These are phyloP conservation scores for Earliella scabrosa DNA, from an alignment of 1,284 basidiomycete species.

Conservation along the genomic window DNA sequence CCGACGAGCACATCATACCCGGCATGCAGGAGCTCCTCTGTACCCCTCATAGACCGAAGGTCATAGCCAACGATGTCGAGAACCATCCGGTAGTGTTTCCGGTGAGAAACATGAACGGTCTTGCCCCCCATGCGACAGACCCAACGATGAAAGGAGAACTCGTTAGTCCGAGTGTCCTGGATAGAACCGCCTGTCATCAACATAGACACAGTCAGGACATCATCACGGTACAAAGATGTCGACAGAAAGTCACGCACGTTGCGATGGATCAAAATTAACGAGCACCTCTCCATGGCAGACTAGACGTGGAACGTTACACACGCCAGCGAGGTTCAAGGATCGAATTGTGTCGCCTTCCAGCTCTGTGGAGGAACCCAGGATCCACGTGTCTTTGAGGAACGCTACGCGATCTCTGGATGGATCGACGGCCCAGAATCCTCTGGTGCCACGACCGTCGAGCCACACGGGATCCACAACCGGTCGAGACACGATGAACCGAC, in stretches of 20 bases:
- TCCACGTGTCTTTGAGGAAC: constrained; percentile 18
- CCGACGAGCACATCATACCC: constrained; percentile 9
- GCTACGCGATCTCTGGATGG: neutral
- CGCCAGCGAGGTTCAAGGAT: neutral
- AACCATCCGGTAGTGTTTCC: constrained; percentile 7
- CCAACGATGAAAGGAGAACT: neutral
- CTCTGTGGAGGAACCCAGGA: neutral
- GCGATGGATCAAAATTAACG: too few relatives aligned
- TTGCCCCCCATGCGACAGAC: neutral
- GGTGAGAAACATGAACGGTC: neutral
- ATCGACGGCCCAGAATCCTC: constrained; percentile 15
- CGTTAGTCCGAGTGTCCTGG: neutral
- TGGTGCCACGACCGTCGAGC: neutral
- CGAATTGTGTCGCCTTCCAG: constrained; percentile 8
- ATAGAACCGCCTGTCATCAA: neutral
- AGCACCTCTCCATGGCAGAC: constrained; percentile 4
- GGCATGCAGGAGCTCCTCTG: constrained; percentile 8
- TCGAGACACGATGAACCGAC: constrained; percentile 8
- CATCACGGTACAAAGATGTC: too few relatives aligned
- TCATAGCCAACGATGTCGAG: constrained; percentile 7
- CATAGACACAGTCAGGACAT: neutral
- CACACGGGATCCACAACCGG: constrained; percentile 1
- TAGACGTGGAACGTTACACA: constrained; percentile 4
- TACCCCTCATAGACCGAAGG: neutral
- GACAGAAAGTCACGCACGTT: too few relatives aligned